Percentiles rank a stretch among this genome's conserved stretches.
These are phyloP conservation scores for Candida argentea DNA, from an alignment of 805 yeast species.

Conservation along the genomic window DNA sequence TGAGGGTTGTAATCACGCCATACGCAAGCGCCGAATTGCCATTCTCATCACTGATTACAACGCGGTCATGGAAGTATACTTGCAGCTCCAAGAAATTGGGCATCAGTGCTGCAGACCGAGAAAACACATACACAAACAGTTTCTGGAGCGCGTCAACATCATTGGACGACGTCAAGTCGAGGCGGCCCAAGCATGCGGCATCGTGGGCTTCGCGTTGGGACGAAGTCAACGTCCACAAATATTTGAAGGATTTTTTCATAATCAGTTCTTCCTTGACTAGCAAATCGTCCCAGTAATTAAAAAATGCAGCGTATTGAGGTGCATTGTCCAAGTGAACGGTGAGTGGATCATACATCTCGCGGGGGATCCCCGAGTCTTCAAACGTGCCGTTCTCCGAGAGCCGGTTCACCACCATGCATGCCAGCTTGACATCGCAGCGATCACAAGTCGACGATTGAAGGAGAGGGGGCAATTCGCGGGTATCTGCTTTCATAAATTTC, in stretches of 20 bases:
- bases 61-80: constrained; percentile 46
- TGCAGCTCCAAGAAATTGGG: constrained; percentile 26
- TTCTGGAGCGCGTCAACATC: constrained; percentile 14
- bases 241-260: constrained; percentile 39
- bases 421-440: constrained; percentile 42
- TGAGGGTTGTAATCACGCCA: constrained; percentile 44
- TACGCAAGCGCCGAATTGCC: constrained; percentile 69
- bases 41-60: constrained; percentile 67
- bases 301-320: constrained; percentile 41
- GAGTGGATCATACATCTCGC: constrained; percentile 35
- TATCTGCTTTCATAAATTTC: constrained; percentile 40
- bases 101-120: constrained; percentile 14
- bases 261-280: constrained; percentile 67
- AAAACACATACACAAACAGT: constrained; percentile 39
- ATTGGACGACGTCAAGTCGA: constrained; percentile 28
- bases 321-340: constrained; percentile 41
- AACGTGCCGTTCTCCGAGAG: constrained; percentile 50
- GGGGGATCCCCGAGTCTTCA: constrained; percentile 42
- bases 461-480: constrained; percentile 44
- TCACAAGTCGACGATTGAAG: constrained; percentile 47
- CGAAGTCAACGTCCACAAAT: constrained; percentile 59
- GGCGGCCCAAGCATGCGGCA: constrained; percentile 49
- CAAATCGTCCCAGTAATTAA: constrained; percentile 62
- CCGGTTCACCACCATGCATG: constrained; percentile 59
- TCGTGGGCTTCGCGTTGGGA: constrained; percentile 47